Evolutionary conservation across 1,139 yeast species (phyloP).

Genomic region (Petasospora fabianii): DNA sequence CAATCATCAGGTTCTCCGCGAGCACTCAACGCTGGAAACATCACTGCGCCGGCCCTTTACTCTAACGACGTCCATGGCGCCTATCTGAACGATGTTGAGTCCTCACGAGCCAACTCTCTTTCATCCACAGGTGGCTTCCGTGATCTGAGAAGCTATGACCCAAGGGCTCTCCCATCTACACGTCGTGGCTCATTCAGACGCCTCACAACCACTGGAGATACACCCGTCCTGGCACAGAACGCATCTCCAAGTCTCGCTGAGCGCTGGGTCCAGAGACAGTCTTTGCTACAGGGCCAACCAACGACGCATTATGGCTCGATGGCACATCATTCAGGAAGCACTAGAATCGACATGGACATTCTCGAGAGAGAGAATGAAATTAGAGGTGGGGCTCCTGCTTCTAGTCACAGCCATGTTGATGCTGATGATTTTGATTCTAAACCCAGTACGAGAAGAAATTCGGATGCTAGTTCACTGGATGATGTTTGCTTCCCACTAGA

Average conservation of each 20-base stretch:
- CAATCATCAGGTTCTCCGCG: constrained; percentile 4
- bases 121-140: constrained; percentile 12
- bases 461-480: constrained; percentile 70
- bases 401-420: constrained; percentile 20
- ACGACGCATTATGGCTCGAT: constrained; percentile 3
- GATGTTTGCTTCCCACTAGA: constrained; percentile 85
- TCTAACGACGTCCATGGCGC: constrained; percentile 5
- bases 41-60: constrained; percentile 2
- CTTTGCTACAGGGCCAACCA: constrained; percentile 1
- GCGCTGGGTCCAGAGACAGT: constrained; percentile 26
- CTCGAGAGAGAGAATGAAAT: constrained; percentile 5
- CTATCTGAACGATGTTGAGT: neutral
- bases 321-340: constrained; percentile 8
- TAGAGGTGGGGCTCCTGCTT: constrained; percentile 1
- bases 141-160: constrained; percentile 20
- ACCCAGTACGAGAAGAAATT: constrained; percentile 68
- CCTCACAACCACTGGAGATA: constrained; percentile 5
- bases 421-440: constrained; percentile 43
- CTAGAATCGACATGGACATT: constrained; percentile 14
- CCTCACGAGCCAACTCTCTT: constrained; percentile 12
- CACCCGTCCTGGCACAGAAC: constrained; percentile 6
- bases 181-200: constrained; percentile 7
- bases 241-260: constrained; percentile 27
- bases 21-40: constrained; percentile 3
- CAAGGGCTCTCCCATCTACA: constrained; percentile 12